Evolutionary conservation across 2,329 filamentous ascomycete species (phyloP), one percentile per base, ranked within the genome.

Genomic region (Rutstroemia sydowiana): DNA sequence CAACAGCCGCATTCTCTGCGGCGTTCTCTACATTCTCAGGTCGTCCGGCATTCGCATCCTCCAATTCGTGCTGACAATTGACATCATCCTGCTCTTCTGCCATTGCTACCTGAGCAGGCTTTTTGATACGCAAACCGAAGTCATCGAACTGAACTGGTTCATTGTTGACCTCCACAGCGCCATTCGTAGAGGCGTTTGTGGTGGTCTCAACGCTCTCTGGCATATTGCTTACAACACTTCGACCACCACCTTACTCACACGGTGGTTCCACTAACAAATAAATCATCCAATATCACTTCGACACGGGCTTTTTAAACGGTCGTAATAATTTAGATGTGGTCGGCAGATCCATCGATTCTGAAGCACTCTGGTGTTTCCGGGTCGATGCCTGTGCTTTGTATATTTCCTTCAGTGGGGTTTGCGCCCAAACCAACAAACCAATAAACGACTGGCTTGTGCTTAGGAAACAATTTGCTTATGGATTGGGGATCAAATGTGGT

Each of bases 111-210:
- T 56, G 49, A 39, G 54, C 46, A 18, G 70, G 66, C 60, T 74
- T 78, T 65, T 73, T 75, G 56, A 85, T 76, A 16, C 84, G 84
- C 57, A 88, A 70, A 46, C 85, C 85, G 65, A 88, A 88, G 59
- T 88, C 85, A 66, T 88, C 85, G 54, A 82, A 70, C 62, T 84
- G 79, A 45, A 36, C 39, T 31, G 48, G 46, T 42, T 42, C 51
- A 13, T 45, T n/a, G 54, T 54, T 44, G 30, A 45, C 30, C 39
- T 45, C 54, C 41, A 43, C 58, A 54, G 52, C 39, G 32, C 54
- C 57, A 55, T 59, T 55, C 51, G 39, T 54, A 43, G 48, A 45
- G 52, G 54, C 51, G 54, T 51, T 48, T 46, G 54, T 55, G 56
- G 52, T 57, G 53, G 50, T 58, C 41, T 61, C 58, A 52, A 48